Conservation (phyloP, 2,329 filamentous ascomycete species). For the Aplosporella prunicola region DNA sequence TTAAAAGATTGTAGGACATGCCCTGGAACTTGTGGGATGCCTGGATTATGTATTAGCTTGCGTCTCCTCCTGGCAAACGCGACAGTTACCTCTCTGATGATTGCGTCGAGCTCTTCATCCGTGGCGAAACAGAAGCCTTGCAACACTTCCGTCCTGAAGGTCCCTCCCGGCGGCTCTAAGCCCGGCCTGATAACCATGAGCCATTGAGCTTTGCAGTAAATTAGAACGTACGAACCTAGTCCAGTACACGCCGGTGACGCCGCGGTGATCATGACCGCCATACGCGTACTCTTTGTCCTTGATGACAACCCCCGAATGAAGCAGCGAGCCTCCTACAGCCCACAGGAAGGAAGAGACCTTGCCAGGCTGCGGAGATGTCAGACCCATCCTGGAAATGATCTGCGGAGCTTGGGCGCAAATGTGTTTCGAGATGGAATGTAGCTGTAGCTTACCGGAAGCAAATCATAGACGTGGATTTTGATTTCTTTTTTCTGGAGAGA, state of each 20-base stretch:
- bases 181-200: constrained; percentile 37
- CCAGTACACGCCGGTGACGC: constrained; percentile 73
- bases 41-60: constrained; percentile 22
- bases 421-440: neutral
- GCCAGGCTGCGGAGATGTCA: constrained; percentile 46
- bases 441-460: constrained; percentile 51
- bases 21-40: constrained; percentile 67
- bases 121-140: constrained; percentile 69
- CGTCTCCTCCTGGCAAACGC: neutral
- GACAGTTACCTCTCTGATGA: constrained; percentile 46
- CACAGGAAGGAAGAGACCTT: constrained; percentile 67
- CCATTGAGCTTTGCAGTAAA: constrained; percentile 2
- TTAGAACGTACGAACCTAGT: constrained; percentile 42
- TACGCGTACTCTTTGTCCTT: constrained; percentile 75
- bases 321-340: constrained; percentile 65
- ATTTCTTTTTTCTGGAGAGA: constrained; percentile 65
- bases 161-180: constrained; percentile 65
- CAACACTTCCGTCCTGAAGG: constrained; percentile 63
- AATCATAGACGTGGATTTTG: constrained; percentile 67
- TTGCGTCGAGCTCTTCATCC: constrained; percentile 58
- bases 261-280: constrained; percentile 64
- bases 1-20: constrained; percentile 69
- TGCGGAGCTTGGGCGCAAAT: neutral
- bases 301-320: constrained; percentile 78
- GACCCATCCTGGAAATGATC: neutral